Evolutionary conservation across 352 stramenopile genomes (phyloP).

Genomic region (Aphanomyces invadans): DNA sequence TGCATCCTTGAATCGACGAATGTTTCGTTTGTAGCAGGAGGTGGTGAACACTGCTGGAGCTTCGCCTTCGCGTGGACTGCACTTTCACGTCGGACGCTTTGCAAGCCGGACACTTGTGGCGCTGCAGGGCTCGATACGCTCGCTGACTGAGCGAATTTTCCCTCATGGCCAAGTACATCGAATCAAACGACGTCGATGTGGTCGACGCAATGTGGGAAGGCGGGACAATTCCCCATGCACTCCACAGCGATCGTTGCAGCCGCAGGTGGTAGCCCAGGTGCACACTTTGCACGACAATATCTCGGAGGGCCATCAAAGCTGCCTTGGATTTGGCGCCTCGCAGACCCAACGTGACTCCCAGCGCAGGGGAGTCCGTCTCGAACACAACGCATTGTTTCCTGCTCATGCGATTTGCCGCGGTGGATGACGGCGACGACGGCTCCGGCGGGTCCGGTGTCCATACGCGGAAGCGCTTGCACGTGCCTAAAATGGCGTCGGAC

Average conservation of each 20-base stretch:
- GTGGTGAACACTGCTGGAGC: neutral
- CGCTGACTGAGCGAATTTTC: slow-evolving; percentile 81
- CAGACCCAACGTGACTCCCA: slow-evolving; percentile 77
- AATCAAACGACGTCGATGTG: slow-evolving; percentile 76
- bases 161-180: slow-evolving; percentile 77
- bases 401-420: neutral
- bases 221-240: slow-evolving; percentile 53
- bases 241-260: slow-evolving; percentile 51
- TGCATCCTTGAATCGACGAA: slow-evolving; percentile 31
- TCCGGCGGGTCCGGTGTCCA: slow-evolving; percentile 50
- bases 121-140: slow-evolving; percentile 67
- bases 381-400: slow-evolving; percentile 75
- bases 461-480: slow-evolving; percentile 76
- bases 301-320: slow-evolving; percentile 62
- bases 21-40: neutral
- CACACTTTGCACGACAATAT: slow-evolving; percentile 51
- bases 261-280: slow-evolving; percentile 74
- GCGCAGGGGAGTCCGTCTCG: slow-evolving; percentile 59
- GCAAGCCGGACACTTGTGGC: slow-evolving; percentile 78
- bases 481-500: slow-evolving; percentile 61
- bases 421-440: neutral
- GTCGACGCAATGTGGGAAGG: slow-evolving; percentile 46
- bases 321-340: slow-evolving; percentile 45
- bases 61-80: slow-evolving; percentile 39
- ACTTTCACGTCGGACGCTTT: slow-evolving; percentile 37